phyloP scores from a whole-genome alignment of 768 basidiomycete species.

The Naganishia vishniacii region DNA sequence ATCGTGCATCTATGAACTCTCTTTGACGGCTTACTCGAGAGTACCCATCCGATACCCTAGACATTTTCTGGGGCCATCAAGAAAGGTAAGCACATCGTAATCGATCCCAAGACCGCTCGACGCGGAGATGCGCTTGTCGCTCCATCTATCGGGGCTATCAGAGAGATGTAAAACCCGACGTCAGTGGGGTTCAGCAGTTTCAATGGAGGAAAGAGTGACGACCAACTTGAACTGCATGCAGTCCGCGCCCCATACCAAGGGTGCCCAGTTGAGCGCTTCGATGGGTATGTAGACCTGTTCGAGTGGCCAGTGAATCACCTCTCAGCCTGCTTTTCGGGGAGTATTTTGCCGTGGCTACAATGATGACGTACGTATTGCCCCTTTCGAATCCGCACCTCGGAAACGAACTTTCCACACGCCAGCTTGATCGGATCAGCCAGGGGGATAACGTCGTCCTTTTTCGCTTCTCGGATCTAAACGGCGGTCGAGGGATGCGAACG shows the following conservation, averaged over 20 bases:
- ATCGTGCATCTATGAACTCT: background rate
- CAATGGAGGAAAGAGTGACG: no score
- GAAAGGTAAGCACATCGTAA: slow-evolving; percentile 35
- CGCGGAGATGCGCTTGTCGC: slow-evolving; percentile 1
- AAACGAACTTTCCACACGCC: slow-evolving; percentile 24
- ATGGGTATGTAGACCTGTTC: slow-evolving; percentile 32
- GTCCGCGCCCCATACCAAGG: slow-evolving; percentile 30
- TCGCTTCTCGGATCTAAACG: slow-evolving; percentile 33
- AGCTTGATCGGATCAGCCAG: slow-evolving; percentile 27
- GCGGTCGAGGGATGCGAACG: background rate
- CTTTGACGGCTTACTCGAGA: slow-evolving; percentile 23
- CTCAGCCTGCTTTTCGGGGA: background rate
- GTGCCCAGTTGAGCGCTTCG: slow-evolving; percentile 30
- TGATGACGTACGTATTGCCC: slow-evolving; percentile 30
- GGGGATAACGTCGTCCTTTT: slow-evolving; percentile 33
- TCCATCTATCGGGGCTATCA: background rate
- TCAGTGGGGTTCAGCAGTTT: background rate
- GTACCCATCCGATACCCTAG: slow-evolving; percentile 34
- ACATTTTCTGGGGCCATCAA: slow-evolving; percentile 35
- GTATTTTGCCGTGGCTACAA: background rate
- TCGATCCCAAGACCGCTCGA: slow-evolving; percentile 29
- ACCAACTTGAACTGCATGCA: slow-evolving; percentile 28
- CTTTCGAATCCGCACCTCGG: slow-evolving; percentile 30
- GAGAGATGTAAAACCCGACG: background rate
- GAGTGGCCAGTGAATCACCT: background rate